Conservation (phyloP, 2,329 filamentous ascomycete genomes). For the Aschersonia sp. region DNA sequence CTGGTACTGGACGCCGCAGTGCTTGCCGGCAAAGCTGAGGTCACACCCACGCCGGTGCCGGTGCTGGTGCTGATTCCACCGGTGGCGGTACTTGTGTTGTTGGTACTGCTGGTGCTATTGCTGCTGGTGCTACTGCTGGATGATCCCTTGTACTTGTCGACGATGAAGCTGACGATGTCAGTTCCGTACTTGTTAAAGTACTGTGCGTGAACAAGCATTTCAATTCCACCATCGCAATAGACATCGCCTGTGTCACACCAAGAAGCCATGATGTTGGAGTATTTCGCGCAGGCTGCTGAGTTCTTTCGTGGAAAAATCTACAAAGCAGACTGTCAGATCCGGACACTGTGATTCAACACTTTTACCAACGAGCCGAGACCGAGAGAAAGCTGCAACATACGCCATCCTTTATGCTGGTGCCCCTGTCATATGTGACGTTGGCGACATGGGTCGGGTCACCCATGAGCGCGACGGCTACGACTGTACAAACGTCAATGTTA, state of each 20-base stretch:
- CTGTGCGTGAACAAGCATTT: conserved; percentile 14
- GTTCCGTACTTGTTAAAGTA: conserved; percentile 22
- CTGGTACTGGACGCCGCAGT: not conserved
- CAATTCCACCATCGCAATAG: conserved; percentile 21
- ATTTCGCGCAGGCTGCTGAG: conserved; percentile 18
- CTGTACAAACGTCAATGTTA: conserved; percentile 8
- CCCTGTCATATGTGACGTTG: conserved; percentile 19
- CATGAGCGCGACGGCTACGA: conserved; percentile 24
- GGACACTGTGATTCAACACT: not conserved
- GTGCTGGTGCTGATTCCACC: not conserved
- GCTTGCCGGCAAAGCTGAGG: not conserved
- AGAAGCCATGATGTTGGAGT: conserved; percentile 19
- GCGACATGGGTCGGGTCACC: conserved; percentile 25
- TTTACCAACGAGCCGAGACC: not conserved
- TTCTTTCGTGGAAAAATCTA: conserved; percentile 23
- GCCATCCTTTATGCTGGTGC: conserved; percentile 21
- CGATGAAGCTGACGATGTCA: conserved; percentile 19
- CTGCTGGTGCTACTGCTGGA: not conserved
- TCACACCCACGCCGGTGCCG: not conserved
- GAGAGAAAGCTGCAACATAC: conserved; percentile 13
- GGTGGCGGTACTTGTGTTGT: not conserved
- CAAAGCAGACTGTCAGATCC: not conserved
- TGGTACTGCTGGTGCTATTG: conserved; percentile 1
- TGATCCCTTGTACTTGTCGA: conserved; percentile 12
- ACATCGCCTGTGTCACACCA: conserved; percentile 27